Evolutionary conservation across 805 yeast species (phyloP).

Genomic region (Ogataea ganodermae): DNA sequence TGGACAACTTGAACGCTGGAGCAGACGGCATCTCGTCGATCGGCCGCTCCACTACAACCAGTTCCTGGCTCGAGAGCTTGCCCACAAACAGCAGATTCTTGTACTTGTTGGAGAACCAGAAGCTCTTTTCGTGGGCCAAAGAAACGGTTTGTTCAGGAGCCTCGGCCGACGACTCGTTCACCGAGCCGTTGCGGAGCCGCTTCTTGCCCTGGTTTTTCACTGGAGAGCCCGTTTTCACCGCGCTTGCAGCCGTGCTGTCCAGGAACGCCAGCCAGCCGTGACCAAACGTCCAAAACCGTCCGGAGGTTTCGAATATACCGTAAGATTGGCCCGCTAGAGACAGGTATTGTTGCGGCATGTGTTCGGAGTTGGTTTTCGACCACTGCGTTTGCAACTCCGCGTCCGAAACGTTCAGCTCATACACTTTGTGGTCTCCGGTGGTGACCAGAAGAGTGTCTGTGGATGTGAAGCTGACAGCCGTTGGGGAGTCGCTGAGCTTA

Average conservation of each 20-base stretch:
- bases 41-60: constrained; percentile 80
- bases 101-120: constrained; percentile 77
- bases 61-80: constrained; percentile 50
- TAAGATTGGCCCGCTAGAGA: constrained; percentile 64
- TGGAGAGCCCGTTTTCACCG: constrained; percentile 32
- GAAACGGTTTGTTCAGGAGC: neutral
- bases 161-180: constrained; percentile 2
- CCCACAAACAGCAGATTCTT: constrained; percentile 68
- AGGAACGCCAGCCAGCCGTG: constrained; percentile 77
- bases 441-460: constrained; percentile 56
- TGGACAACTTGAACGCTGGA: constrained; percentile 66
- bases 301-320: constrained; percentile 57
- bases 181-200: constrained; percentile 36
- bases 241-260: constrained; percentile 48
- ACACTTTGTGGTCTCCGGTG: constrained; percentile 72
- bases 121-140: constrained; percentile 44
- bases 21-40: constrained; percentile 52
- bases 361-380: constrained; percentile 77
- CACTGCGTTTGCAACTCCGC: constrained; percentile 59
- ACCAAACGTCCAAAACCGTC: constrained; percentile 83
- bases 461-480: constrained; percentile 58
- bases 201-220: constrained; percentile 33
- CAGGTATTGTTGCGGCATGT: constrained; percentile 65
- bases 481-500: constrained; percentile 59
- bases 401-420: constrained; percentile 56